Conservation (phyloP, 1,284 basidiomycete species). For the Erythrobasidium hasegawianum region DNA sequence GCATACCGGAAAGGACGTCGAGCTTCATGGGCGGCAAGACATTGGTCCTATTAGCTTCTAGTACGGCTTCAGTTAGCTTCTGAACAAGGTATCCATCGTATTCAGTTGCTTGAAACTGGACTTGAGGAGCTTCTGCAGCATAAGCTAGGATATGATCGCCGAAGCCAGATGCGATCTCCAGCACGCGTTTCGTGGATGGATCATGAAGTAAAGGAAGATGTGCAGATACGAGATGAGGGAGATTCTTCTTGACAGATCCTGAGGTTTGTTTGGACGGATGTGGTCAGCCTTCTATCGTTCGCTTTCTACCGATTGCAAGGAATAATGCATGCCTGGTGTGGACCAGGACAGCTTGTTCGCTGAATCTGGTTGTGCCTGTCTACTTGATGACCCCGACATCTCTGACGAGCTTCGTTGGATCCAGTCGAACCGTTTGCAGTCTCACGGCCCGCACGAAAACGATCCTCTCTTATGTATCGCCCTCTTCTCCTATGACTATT, state of each 20-base stretch:
- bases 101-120: constrained; percentile 28
- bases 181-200: not conserved
- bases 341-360: constrained; percentile 29
- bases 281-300: not conserved
- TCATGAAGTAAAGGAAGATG: constrained; percentile 8
- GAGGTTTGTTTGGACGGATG: not conserved
- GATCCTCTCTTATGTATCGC: no score
- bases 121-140: constrained; percentile 7
- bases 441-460: no score
- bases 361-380: constrained; percentile 17
- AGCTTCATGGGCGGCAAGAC: constrained; percentile 15
- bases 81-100: constrained; percentile 24
- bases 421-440: no score
- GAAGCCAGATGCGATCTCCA: constrained; percentile 32
- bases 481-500: no score
- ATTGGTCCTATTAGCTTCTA: constrained; percentile 1
- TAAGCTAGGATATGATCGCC: constrained; percentile 27
- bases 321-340: constrained; percentile 13
- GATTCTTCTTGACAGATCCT: constrained; percentile 32
- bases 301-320: not conserved
- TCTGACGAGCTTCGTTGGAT: no score
- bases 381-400: no score
- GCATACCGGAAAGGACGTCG: constrained; percentile 10
- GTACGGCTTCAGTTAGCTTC: not conserved
- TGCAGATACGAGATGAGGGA: constrained; percentile 10